phyloP scores from a whole-genome alignment of 345 rosid species.

The Syzygium aqueum region DNA sequence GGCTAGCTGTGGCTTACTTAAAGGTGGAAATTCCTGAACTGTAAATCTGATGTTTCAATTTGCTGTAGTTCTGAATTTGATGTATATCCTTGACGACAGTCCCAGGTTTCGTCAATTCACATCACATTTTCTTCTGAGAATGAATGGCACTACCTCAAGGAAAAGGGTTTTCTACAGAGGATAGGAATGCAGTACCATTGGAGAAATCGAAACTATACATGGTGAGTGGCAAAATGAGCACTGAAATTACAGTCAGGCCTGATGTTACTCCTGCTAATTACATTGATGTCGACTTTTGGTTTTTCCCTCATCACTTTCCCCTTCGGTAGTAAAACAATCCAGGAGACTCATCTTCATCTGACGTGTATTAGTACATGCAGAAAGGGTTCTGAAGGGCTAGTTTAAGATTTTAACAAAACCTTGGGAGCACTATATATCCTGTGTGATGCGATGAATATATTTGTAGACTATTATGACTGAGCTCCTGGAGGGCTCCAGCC shows the following conservation, averaged over 20 bases:
- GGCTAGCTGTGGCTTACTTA: not conserved
- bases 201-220: constrained; percentile 74
- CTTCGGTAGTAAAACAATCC: not conserved
- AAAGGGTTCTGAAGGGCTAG: not conserved
- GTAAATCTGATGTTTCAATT: not conserved
- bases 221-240: constrained; percentile 22
- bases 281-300: not conserved
- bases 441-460: not conserved
- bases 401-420: not conserved
- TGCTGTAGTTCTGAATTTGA: not conserved
- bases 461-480: not conserved
- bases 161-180: constrained; percentile 73
- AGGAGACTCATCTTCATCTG: not conserved
- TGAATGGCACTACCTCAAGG: constrained; percentile 62
- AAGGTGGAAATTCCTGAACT: not conserved
- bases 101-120: constrained; percentile 77
- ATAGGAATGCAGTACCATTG: constrained; percentile 97
- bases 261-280: not conserved
- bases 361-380: not conserved
- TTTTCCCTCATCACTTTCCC: not conserved
- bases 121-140: constrained; percentile 75
- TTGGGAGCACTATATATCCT: not conserved
- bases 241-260: not conserved
- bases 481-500: not conserved
- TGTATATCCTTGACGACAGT: constrained; percentile 26